Evolutionary conservation across 1,284 basidiomycete genomes (phyloP), one percentile per base, ranked within the genome.

Genomic region (Lentinula novae-zelandiae): DNA sequence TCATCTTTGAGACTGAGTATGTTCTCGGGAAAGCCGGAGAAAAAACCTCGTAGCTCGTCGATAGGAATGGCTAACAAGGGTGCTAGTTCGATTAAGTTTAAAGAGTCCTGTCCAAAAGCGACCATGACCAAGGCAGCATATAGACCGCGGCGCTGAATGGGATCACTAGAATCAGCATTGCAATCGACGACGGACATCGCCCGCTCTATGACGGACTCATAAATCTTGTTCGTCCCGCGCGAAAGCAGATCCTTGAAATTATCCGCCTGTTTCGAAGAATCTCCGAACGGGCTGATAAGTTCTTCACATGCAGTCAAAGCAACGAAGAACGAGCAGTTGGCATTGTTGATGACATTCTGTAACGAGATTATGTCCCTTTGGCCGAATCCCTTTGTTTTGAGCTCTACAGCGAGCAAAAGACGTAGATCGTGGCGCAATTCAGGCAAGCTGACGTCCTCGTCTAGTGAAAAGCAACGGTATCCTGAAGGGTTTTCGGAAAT

Each of bases 321-420:
- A n/a, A 42, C 38, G 8, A 54, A 54, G 53, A 54, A 54, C n/a
- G 54, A 56, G 54, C 54, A 56, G 15, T 34, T 10, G 3, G 42
- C 40, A 5, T 33, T 27, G 5, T 56, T 38, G 20, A 54, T 39
- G 0, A n/a, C 36, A 39, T 56, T 27, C 10, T 15, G 9, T 8
- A 56, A 33, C 8, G 27, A 33, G 8, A 31, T 46, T 3, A 56
- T 46, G 31, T n/a, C 46, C 12, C 22, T 31, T 17, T 8, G 54
- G 6, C 2, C 8, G 31, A 56, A 33, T 9, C 15, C 13, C n/a
- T 5, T 20, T 4, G 9, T 15, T 13, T 31, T 3, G 7, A 56
- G 42, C 40, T 56, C 27, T 34, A 36, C 27, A 17, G 27, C 12
- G 13, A 56, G 33, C 15, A 56, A 7, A 22, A 46, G 27, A 8